phyloP scores from a whole-genome alignment of 2,329 filamentous ascomycete species.

The Botrytis tulipae region DNA sequence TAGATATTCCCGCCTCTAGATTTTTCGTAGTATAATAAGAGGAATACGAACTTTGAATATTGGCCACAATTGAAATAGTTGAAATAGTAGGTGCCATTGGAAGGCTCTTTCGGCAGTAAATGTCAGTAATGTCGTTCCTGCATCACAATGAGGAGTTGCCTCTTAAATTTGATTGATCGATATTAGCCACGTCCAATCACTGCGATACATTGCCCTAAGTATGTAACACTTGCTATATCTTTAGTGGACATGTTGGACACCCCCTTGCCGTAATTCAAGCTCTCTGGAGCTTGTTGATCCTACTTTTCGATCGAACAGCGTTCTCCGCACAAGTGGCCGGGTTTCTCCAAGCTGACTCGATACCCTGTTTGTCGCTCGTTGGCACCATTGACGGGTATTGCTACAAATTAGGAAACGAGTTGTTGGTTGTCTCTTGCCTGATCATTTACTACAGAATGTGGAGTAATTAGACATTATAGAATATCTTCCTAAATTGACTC shows the following conservation, averaged over 20 bases:
- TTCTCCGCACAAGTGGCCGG: not conserved
- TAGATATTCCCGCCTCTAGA: not conserved
- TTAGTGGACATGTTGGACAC: not conserved
- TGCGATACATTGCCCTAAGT: not conserved
- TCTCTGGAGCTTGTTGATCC: not conserved
- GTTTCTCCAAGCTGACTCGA: constrained; percentile 3
- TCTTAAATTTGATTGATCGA: not conserved
- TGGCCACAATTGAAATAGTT: not conserved
- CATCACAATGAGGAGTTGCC: not conserved
- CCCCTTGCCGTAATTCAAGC: not conserved
- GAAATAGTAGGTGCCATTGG: not conserved
- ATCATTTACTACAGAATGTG: not conserved
- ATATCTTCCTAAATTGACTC: constrained; percentile 4
- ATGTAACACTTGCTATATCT: not conserved
- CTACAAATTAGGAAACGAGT: constrained; percentile 1
- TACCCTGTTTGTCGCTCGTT: constrained; percentile 12
- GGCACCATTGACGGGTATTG: constrained; percentile 8
- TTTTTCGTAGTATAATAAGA: not conserved
- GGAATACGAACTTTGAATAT: not conserved
- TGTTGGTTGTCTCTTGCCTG: constrained; percentile 4
- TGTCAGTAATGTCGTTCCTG: constrained; percentile 6
- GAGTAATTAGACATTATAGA: constrained; percentile 10
- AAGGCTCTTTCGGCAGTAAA: not conserved
- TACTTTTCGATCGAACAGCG: not conserved
- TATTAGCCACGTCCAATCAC: not conserved